Conservation (phyloP, 1,284 basidiomycete genomes). For the Leucocoprinus gongylophorus region DNA sequence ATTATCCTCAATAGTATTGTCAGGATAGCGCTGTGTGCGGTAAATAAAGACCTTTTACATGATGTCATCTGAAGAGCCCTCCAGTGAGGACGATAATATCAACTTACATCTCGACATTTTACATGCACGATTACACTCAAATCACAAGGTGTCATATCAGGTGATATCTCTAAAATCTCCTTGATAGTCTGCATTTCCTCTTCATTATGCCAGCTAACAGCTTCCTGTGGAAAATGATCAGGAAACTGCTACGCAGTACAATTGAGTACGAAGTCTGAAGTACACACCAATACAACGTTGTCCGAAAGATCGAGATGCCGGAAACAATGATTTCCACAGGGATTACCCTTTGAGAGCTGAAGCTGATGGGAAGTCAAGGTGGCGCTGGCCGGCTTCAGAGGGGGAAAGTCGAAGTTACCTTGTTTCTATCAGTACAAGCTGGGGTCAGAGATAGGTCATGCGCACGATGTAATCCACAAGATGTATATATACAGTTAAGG, state of each 20-base stretch:
- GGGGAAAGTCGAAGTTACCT: slow-evolving; percentile 2
- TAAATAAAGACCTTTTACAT: slow-evolving; percentile 6
- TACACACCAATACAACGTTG: neutral
- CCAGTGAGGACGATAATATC: neutral
- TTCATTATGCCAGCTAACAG: slow-evolving; percentile 23
- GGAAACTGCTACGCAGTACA: neutral
- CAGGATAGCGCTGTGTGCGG: neutral
- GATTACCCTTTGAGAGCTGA: slow-evolving; percentile 3
- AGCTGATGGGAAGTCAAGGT: neutral
- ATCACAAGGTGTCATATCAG: slow-evolving; percentile 37
- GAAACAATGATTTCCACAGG: slow-evolving; percentile 6
- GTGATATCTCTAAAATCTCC: slow-evolving; percentile 27
- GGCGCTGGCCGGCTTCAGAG: neutral
- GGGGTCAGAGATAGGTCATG: neutral
- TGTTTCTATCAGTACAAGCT: neutral
- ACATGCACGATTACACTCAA: slow-evolving; percentile 37
- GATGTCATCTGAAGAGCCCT: neutral
- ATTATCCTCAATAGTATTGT: neutral
- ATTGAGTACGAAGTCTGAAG: neutral
- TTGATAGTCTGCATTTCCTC: slow-evolving; percentile 24
- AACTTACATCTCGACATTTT: slow-evolving; percentile 38
- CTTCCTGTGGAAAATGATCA: slow-evolving; percentile 14
- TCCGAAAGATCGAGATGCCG: slow-evolving; percentile 3
- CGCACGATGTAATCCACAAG: slow-evolving; percentile 4
- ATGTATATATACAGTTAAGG: slow-evolving; percentile 1